phyloP scores from a whole-genome alignment of 495 filamentous ascomycete species.

The Podospora sp. region DNA sequence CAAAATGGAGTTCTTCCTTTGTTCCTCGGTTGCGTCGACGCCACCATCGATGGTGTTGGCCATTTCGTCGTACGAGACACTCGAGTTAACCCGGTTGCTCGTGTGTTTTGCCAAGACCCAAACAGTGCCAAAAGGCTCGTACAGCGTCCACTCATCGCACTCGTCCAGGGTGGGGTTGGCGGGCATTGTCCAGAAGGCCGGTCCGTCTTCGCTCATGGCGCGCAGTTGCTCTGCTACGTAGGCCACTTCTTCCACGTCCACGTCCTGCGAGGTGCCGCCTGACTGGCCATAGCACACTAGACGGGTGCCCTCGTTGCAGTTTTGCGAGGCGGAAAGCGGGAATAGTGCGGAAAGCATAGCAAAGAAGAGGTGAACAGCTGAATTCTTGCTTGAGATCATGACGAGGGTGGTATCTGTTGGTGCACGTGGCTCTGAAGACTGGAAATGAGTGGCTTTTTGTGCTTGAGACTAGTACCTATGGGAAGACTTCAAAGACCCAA shows the following conservation, averaged over 20 bases:
- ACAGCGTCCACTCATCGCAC: conserved; percentile 9
- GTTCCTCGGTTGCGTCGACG: neutral
- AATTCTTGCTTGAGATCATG: too few relatives aligned
- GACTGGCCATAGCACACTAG: neutral
- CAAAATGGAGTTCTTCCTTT: neutral
- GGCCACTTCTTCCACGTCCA: conserved; percentile 1
- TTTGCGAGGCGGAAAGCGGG: neutral
- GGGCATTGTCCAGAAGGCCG: neutral
- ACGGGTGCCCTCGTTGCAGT: neutral
- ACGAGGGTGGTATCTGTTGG: too few relatives aligned
- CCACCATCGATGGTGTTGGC: conserved; percentile 22
- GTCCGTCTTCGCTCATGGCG: neutral
- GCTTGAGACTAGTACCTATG: too few relatives aligned
- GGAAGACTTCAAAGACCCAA: too few relatives aligned
- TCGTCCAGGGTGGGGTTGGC: neutral
- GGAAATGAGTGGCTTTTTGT: too few relatives aligned
- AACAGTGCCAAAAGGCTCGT: neutral
- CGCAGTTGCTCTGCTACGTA: neutral
- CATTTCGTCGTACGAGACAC: conserved; percentile 10
- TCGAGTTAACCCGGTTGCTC: conserved; percentile 1
- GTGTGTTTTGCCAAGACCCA: conserved; percentile 15
- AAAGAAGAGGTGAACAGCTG: too few relatives aligned
- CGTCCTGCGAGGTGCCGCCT: conserved; percentile 4
- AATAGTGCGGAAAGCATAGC: neutral
- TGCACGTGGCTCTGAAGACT: too few relatives aligned